A percentile compares a stretch with the other conserved stretches of the same genome.
phyloP scores from a whole-genome alignment of 805 yeast genomes.

The Naumovozyma dairenensis region DNA sequence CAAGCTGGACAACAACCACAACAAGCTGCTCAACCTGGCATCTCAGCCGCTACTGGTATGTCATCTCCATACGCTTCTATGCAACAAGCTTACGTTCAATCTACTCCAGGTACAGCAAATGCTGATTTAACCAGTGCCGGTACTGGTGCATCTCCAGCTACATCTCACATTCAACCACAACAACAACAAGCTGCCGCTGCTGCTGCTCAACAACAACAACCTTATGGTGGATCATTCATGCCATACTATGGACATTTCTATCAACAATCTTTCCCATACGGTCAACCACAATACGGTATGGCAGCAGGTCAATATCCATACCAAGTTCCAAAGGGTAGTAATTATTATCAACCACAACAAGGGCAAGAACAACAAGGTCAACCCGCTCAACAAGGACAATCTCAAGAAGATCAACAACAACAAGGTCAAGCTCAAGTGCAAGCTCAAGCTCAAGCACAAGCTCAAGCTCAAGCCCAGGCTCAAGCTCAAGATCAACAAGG shows the following conservation, averaged over 20 bases:
- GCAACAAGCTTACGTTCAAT: conserved; percentile 22
- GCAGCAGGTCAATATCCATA: conserved; percentile 27
- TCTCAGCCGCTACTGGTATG: neutral
- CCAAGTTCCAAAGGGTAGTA: conserved; percentile 20
- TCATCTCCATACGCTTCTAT: conserved; percentile 13
- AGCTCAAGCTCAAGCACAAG: conserved; percentile 6
- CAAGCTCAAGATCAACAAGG: conserved; percentile 18
- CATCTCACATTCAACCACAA: conserved; percentile 17
- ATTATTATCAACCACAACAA: conserved; percentile 20
- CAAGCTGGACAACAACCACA: conserved; percentile 1
- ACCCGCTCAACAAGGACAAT: conserved; percentile 10
- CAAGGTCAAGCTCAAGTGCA: conserved; percentile 7
- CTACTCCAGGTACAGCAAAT: conserved; percentile 17
- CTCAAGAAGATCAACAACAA: conserved; percentile 16
- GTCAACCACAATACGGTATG: conserved; percentile 29
- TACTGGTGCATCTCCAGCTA: conserved; percentile 16
- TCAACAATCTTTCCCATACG: conserved; percentile 30
- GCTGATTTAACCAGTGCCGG: conserved; percentile 11
- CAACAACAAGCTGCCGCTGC: conserved; percentile 11
- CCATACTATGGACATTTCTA: conserved; percentile 30
- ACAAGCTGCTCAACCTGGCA: conserved; percentile 1
- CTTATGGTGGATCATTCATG: conserved; percentile 28
- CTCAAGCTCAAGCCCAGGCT: conserved; percentile 13
- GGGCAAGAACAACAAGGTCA: conserved; percentile 16
- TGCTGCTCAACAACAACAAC: conserved; percentile 21